Evolutionary conservation across 2,329 filamentous ascomycete species (phyloP), one percentile per base, ranked within the genome.

Genomic region (Daldinia sp.): DNA sequence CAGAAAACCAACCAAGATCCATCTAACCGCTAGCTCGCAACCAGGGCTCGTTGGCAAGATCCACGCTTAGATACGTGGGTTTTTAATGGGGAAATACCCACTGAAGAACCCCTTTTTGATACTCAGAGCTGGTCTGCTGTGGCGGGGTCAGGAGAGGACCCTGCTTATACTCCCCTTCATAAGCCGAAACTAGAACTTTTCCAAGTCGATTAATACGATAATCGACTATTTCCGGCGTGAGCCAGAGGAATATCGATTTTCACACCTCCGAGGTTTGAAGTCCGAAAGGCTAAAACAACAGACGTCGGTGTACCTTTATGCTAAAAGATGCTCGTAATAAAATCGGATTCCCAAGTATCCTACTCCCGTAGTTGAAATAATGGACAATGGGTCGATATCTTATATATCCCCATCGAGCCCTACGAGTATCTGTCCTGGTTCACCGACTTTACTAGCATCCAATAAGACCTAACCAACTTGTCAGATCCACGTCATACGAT

Each of bases 151-250:
- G 21, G 27, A 23, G 6, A 43, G 39, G 13, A n/a, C 39, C 39
- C 13, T 43, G 39, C 21, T 27, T 25, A 43, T 43, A 43, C 39
- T 43, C 37, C 11, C 23, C 39, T 23, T 15, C 39, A 43, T 43
- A 43, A 43, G 39, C 39, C 39, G 39, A 43, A n/a, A 43, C 39
- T 43, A 43, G 39, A 43, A 43, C 19, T 43, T 43, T 43, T 25
- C 39, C 39, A 35, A n/a, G n/a, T n/a, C n/a, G n/a, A n/a, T n/a
- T n/a, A 25, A 25, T 27, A 3, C n/a, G 32, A 35, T 35, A 8
- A 35, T 35, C 32, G n/a, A 35, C 15, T 15, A 15, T 35, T 35
- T 13, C 32, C 32, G 32, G 10, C 32, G 9, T 35, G n/a, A 35
- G 6, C 13, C 11, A 5, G 21, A 43, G 39, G 25, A 5, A 25